Percentiles rank a stretch among this genome's conserved stretches.
These are phyloP conservation scores for Nemania sp. DNA, from an alignment of 2,329 filamentous ascomycete genomes.

Conservation along the genomic window DNA sequence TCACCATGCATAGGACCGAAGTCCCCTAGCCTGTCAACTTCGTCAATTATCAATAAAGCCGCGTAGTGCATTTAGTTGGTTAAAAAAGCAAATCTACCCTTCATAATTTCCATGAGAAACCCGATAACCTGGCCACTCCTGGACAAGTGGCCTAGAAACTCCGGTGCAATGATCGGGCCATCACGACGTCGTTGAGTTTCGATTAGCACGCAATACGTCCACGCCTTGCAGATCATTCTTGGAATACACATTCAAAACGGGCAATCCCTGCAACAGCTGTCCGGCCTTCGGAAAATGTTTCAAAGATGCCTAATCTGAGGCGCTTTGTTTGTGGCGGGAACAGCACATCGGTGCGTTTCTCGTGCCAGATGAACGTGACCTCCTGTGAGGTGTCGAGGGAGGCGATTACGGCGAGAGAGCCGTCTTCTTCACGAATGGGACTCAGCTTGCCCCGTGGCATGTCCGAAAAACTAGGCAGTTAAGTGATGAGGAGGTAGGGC, in stretches of 20 bases:
- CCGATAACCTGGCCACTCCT: constrained; percentile 32
- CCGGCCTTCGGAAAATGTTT: constrained; percentile 24
- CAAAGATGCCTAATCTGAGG: constrained; percentile 33
- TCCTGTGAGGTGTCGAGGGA: constrained; percentile 27
- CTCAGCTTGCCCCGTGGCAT: constrained; percentile 35
- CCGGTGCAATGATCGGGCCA: constrained; percentile 24
- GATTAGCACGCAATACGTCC: constrained; percentile 25
- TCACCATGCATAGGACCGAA: constrained; percentile 24
- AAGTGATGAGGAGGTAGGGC: constrained; percentile 40
- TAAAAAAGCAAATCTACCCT: constrained; percentile 22
- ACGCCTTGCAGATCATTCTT: constrained; percentile 31
- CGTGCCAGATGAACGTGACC: constrained; percentile 34
- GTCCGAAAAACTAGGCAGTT: constrained; percentile 35
- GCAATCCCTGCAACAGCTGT: constrained; percentile 32
- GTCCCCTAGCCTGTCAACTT: constrained; percentile 22
- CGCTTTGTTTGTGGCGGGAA: constrained; percentile 29
- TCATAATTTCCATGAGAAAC: constrained; percentile 33
- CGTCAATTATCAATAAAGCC: constrained; percentile 28
- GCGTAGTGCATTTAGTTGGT: constrained; percentile 30
- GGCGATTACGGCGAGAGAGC: constrained; percentile 24
- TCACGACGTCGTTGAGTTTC: constrained; percentile 19
- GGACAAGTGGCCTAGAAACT: constrained; percentile 34
- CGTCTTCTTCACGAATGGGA: constrained; percentile 27
- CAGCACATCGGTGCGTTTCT: constrained; percentile 34
- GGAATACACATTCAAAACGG: constrained; percentile 32